These are phyloP conservation scores for Eucalyptus polyanthemos DNA, from an alignment of 345 rosid species.

Conservation along the genomic window DNA sequence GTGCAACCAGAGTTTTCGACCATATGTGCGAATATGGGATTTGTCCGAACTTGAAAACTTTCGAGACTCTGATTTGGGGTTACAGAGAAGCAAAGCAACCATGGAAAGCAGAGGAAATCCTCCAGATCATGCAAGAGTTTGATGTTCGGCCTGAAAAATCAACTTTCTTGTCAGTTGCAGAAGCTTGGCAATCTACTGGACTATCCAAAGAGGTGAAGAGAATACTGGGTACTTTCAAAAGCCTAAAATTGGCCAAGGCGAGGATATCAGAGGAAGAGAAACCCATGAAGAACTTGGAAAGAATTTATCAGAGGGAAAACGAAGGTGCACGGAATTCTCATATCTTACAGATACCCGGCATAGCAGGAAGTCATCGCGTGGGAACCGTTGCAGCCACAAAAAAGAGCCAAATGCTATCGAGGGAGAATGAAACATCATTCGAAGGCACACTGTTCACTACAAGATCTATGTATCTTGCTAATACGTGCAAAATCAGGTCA, in stretches of 20 bases:
- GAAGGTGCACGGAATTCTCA: neutral
- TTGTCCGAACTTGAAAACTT: conserved; percentile 67
- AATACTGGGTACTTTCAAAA: conserved; percentile 2
- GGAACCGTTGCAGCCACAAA: conserved; percentile 10
- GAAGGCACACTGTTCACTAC: conserved; percentile 10
- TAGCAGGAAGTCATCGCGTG: neutral
- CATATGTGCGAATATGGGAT: conserved; percentile 49
- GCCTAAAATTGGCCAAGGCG: conserved; percentile 1
- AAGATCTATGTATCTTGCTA: conserved; percentile 21
- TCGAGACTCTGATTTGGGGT: conserved; percentile 87
- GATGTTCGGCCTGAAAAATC: conserved; percentile 35
- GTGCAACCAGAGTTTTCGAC: conserved; percentile 40
- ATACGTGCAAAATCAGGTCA: conserved; percentile 31
- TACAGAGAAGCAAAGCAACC: conserved; percentile 84
- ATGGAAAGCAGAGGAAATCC: conserved; percentile 15
- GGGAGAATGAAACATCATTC: neutral
- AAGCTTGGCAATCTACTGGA: conserved; percentile 70
- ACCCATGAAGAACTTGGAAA: conserved; percentile 3
- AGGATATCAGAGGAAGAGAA: neutral
- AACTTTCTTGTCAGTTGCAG: conserved; percentile 57
- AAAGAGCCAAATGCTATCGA: conserved; percentile 6
- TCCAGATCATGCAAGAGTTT: conserved; percentile 42
- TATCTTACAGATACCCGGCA: conserved; percentile 10
- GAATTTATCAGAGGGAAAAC: neutral
- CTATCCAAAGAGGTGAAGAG: conserved; percentile 33